phyloP scores from a whole-genome alignment of 2,329 filamentous ascomycete genomes.

The Phialophora expanda region DNA sequence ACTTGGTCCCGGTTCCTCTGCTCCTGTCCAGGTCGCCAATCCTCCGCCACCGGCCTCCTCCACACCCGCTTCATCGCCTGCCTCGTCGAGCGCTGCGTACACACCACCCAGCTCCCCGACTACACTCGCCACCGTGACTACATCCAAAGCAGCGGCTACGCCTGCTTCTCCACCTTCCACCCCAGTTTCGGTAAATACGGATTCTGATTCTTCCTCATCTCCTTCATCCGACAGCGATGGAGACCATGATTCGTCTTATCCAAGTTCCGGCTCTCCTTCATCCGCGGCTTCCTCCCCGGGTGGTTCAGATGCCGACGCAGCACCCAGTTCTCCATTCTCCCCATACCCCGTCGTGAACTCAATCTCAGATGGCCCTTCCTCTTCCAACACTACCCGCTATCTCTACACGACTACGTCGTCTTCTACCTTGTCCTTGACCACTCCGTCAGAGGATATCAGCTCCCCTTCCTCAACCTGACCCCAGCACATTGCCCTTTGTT shows the following conservation, averaged over 20 bases:
- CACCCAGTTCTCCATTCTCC: conserved; percentile 11
- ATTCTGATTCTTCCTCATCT: conserved; percentile 17
- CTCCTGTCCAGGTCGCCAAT: conserved; percentile 16
- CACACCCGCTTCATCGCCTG: neutral
- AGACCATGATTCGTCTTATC: conserved; percentile 5
- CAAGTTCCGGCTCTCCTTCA: conserved; percentile 15
- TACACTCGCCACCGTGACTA: conserved; percentile 27
- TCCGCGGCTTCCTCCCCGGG: conserved; percentile 15
- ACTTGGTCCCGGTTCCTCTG: conserved; percentile 16
- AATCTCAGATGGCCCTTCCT: neutral
- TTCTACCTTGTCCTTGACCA: neutral
- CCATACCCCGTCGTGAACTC: neutral
- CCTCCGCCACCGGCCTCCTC: conserved; percentile 18
- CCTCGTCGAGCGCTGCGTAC: conserved; percentile 12
- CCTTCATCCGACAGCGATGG: conserved; percentile 6
- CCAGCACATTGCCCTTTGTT: neutral
- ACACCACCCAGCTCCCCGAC: conserved; percentile 19
- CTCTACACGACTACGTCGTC: neutral
- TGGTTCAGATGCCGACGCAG: conserved; percentile 19
- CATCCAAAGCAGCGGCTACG: conserved; percentile 14
- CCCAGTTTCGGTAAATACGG: conserved; percentile 30
- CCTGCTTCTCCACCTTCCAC: conserved; percentile 13
- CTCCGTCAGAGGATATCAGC: neutral
- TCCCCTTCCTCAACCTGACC: neutral
- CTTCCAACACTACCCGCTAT: neutral